These are phyloP conservation scores for Dryas octopetala DNA, from an alignment of 306 rosid genomes.

Conservation along the genomic window DNA sequence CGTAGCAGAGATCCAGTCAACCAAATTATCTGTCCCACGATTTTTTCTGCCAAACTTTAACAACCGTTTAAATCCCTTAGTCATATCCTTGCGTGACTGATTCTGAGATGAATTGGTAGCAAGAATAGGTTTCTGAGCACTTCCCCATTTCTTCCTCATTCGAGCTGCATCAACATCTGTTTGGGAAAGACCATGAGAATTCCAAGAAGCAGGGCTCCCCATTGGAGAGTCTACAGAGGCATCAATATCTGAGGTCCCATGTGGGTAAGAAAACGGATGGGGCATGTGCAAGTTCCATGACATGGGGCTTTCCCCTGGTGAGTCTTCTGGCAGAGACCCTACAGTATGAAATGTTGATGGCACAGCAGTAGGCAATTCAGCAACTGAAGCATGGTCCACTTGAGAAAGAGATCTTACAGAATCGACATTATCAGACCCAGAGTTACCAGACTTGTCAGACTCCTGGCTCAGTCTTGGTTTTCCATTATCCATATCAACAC, in stretches of 20 bases:
- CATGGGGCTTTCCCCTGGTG: slow-evolving; percentile 88
- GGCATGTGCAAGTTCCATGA: slow-evolving; percentile 80
- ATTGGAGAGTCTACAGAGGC: slow-evolving; percentile 85
- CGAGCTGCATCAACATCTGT: slow-evolving; percentile 84
- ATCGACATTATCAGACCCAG: slow-evolving; percentile 76
- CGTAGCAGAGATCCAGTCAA: slow-evolving; percentile 97
- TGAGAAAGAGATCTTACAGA: slow-evolving; percentile 68
- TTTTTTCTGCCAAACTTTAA: slow-evolving; percentile 90
- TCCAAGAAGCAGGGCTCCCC: slow-evolving; percentile 97
- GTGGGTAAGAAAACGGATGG: slow-evolving; percentile 76
- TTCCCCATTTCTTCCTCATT: slow-evolving; percentile 99
- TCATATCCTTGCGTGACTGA: slow-evolving; percentile 89
- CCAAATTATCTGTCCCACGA: slow-evolving; percentile 84
- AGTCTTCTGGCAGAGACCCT: slow-evolving; percentile 79
- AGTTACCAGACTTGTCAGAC: slow-evolving; percentile 67
- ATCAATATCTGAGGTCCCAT: slow-evolving; percentile 87
- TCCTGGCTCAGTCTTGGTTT: slow-evolving; percentile 62
- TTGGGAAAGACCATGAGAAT: slow-evolving; percentile 74
- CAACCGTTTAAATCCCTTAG: slow-evolving; percentile 88
- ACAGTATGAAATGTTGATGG: slow-evolving; percentile 55
- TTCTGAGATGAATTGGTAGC: slow-evolving; percentile 72
- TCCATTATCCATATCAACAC: slow-evolving; percentile 53
- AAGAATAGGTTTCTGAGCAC: slow-evolving; percentile 84
- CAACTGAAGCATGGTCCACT: slow-evolving; percentile 59
- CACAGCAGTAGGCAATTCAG: slow-evolving; percentile 57